Conservation (phyloP, 2,329 filamentous ascomycete genomes). For the Colletotrichum sp. region DNA sequence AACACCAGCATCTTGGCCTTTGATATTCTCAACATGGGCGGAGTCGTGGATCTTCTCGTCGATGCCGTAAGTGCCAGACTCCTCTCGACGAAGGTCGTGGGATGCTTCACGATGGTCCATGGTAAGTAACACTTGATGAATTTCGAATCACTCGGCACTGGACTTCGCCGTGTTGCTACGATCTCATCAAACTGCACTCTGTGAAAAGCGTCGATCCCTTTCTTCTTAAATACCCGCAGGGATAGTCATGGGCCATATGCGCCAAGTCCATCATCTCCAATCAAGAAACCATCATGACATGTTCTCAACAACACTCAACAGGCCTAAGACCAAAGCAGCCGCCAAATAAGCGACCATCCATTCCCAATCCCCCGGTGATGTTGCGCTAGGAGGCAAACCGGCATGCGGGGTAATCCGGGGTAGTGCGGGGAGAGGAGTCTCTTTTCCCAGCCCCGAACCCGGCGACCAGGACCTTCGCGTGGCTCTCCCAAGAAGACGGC, state of each 20-base stretch:
- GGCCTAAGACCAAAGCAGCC: background rate
- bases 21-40: background rate
- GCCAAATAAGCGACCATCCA: background rate
- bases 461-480: background rate
- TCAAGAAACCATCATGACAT: background rate
- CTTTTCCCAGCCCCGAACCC: background rate
- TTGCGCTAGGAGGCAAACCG: background rate
- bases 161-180: background rate
- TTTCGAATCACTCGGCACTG: background rate
- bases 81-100: background rate
- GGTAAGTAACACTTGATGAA: background rate
- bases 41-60: slow-evolving; percentile 1
- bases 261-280: background rate
- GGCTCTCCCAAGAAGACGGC: background rate
- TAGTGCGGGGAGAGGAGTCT: background rate
- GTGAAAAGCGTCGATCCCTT: background rate
- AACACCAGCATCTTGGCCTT: background rate
- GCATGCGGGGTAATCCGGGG: slow-evolving; percentile 9
- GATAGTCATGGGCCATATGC: background rate
- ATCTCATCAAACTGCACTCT: background rate
- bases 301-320: background rate
- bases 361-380: background rate
- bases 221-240: background rate
- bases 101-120: background rate
- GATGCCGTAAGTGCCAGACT: background rate